Conservation (phyloP, 192 early-diverging fungal species). For the Neocallimastix lanati region DNA sequence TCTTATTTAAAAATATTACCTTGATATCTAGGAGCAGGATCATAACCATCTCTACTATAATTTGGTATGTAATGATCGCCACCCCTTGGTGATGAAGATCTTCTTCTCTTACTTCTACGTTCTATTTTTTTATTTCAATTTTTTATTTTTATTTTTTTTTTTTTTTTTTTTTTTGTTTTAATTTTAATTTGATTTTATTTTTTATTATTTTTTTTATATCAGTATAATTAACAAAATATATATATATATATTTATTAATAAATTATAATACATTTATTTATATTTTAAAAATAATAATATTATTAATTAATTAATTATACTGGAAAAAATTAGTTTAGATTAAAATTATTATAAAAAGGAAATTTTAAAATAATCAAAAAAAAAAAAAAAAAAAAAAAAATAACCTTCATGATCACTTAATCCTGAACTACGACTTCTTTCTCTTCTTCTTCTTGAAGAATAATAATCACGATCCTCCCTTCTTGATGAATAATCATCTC, state of each 20-base stretch:
- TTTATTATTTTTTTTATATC: no score
- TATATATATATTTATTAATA: no score
- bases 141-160: no score
- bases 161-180: no score
- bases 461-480: not conserved
- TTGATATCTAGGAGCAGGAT: conserved; percentile 31
- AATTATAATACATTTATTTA: no score
- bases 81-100: not conserved
- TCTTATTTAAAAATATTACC: not conserved
- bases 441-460: not conserved
- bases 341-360: no score
- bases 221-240: no score
- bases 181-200: no score
- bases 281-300: no score
- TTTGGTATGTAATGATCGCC: conserved; percentile 72
- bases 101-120: not conserved
- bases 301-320: no score
- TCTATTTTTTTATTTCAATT: not conserved
- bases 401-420: not conserved
- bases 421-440: not conserved
- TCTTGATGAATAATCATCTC: not conserved
- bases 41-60: conserved; percentile 61
- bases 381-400: not conserved
- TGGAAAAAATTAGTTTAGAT: no score
- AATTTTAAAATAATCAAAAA: no score